Evolutionary conservation across 2,329 filamentous ascomycete species (phyloP), one percentile per base, ranked within the genome.

Genomic region (Cercospora beticola): DNA sequence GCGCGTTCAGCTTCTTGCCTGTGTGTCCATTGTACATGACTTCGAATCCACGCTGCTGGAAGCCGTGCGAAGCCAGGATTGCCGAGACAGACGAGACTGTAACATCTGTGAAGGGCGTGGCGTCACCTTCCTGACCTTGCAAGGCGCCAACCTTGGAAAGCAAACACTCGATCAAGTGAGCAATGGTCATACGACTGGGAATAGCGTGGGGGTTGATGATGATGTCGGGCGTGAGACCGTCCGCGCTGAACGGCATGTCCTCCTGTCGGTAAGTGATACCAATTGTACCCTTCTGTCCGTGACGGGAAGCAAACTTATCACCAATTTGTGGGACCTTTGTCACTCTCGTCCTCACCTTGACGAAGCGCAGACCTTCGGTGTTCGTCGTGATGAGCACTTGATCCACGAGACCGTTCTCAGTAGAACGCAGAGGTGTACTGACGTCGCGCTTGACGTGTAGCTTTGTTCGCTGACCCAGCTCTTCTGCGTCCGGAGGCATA

Each of bases 151-250:
- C 95, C 81, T 99, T 99, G 80, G 93, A 97, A 66, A 99, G 87
- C 74, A 98, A 87, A 86, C 95, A 99, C 85, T 99, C 95, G 79
- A 99, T 97, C 88, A 99, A 94, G 86, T 99, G 95, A 76, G 95
- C 95, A 89, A 99, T 99, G 2, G 96, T 99, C 95, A 99, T 99
- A 88, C 95, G 95, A 65, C 95, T 99, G 0, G 95, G 95, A 87
- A 99, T 99, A 78, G 95, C 96, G 86, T 99, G 95, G 0, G 95
- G 95, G 81, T 99, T 99, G 86, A 99, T 98, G 81, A 99, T 97
- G 71, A 99, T 86, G 81, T 99, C 96, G 0, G 96, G 95, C 0
- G 91, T 91, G 64, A 99, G 87, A 76, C 96, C 95, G 79, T 98
- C 93, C 43, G 89, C 86, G 3, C 93, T 95, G 81, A 99, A 99